These are phyloP conservation scores for Erodium maritimum DNA, from an alignment of 345 rosid genomes.

Conservation along the genomic window DNA sequence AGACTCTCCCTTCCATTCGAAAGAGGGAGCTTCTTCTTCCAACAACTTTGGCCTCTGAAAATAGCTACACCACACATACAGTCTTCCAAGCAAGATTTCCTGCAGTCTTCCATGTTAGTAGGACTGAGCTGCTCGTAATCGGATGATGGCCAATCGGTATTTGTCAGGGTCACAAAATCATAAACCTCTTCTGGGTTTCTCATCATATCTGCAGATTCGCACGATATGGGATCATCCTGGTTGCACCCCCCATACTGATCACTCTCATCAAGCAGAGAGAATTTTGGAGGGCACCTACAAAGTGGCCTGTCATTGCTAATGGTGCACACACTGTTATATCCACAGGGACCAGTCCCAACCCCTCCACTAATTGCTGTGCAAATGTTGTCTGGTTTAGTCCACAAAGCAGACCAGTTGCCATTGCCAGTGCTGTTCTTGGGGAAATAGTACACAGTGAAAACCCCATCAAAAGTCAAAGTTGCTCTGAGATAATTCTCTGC, in stretches of 20 bases:
- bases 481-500: constrained; percentile 13
- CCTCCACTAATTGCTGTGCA: background rate
- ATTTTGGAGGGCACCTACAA: constrained; percentile 22
- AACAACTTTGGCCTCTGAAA: no score
- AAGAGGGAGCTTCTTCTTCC: no score
- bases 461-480: constrained; percentile 30
- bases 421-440: constrained; percentile 12
- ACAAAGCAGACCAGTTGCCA: constrained; percentile 10
- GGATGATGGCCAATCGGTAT: background rate
- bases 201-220: constrained; percentile 10
- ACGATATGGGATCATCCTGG: constrained; percentile 14
- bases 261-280: constrained; percentile 14
- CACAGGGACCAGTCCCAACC: constrained; percentile 25
- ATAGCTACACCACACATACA: no score
- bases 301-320: constrained; percentile 12
- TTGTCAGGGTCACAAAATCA: constrained; percentile 5
- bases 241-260: constrained; percentile 25
- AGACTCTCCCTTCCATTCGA: no score
- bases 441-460: constrained; percentile 11
- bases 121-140: no score
- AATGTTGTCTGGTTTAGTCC: constrained; percentile 18
- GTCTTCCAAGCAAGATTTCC: no score
- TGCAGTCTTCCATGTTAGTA: background rate
- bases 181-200: constrained; percentile 11
- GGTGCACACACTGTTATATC: constrained; percentile 25